Percentiles rank a stretch among this genome's conserved stretches.
Conservation (phyloP, 108 stramenopile genomes). For the Nitzschia sp. region DNA sequence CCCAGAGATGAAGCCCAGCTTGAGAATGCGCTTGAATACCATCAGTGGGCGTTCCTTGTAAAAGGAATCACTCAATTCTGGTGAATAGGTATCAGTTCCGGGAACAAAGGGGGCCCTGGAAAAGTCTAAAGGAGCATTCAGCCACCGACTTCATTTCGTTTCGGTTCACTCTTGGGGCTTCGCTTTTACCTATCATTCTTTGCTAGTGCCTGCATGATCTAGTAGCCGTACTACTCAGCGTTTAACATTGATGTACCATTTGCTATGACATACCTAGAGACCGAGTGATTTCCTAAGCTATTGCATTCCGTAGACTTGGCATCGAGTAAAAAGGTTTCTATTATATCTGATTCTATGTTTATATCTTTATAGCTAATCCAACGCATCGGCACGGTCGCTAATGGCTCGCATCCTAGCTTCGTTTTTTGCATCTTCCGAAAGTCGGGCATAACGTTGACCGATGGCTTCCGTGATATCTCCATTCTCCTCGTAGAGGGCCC, state of each 20-base stretch:
- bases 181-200: too few relatives aligned
- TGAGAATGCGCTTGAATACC: slow-evolving; percentile 59
- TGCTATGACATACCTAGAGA: too few relatives aligned
- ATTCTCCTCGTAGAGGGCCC: neutral
- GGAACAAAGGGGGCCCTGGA: slow-evolving; percentile 59
- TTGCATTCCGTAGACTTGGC: too few relatives aligned
- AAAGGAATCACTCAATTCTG: slow-evolving; percentile 48
- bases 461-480: slow-evolving; percentile 7
- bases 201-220: too few relatives aligned
- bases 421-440: neutral
- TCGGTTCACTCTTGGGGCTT: too few relatives aligned
- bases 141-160: too few relatives aligned
- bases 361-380: too few relatives aligned
- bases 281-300: too few relatives aligned
- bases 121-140: slow-evolving; percentile 49
- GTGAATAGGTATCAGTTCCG: slow-evolving; percentile 63
- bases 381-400: neutral
- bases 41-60: slow-evolving; percentile 54
- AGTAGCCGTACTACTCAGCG: too few relatives aligned
- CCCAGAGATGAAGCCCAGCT: slow-evolving; percentile 52
- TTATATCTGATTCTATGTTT: too few relatives aligned
- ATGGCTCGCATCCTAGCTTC: slow-evolving; percentile 4
- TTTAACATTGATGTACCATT: too few relatives aligned
- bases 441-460: slow-evolving; percentile 1
- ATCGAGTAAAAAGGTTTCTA: too few relatives aligned